These are phyloP conservation scores for Cydonia oblonga DNA, from an alignment of 331 rosid genomes.

Conservation along the genomic window DNA sequence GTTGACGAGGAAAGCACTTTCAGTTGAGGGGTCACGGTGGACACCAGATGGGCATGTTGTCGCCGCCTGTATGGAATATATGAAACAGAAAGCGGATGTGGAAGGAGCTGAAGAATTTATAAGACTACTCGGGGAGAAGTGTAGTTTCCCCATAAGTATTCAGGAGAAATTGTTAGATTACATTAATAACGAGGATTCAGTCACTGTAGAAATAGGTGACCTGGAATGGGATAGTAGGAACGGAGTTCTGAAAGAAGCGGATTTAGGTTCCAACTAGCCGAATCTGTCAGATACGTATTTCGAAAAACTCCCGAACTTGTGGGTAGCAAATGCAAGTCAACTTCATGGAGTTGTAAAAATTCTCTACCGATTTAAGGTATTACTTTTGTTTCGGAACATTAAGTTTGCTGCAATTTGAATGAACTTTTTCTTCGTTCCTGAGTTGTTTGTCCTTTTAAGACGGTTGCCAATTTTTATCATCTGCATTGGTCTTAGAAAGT, in stretches of 20 bases:
- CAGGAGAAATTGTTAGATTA: neutral
- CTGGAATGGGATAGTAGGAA: neutral
- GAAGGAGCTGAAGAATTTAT: conserved; percentile 2
- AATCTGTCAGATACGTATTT: neutral
- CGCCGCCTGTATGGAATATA: neutral
- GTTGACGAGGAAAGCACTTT: conserved; percentile 8
- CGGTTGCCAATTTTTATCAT: too few species aligned
- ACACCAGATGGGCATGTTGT: neutral
- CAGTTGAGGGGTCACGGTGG: neutral
- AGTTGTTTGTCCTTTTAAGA: too few species aligned
- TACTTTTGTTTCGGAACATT: too few species aligned
- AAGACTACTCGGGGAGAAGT: neutral
- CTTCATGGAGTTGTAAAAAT: too few species aligned
- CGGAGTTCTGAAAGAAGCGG: neutral
- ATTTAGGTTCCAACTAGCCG: neutral
- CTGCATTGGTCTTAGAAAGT: too few species aligned
- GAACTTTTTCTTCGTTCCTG: too few species aligned
- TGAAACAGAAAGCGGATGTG: conserved; percentile 7
- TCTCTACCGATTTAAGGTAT: too few species aligned
- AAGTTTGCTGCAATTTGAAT: too few species aligned
- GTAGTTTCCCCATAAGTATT: neutral
- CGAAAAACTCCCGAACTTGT: neutral
- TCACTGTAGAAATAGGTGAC: neutral
- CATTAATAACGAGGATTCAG: neutral
- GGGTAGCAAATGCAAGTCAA: neutral